Conservation (phyloP, 331 rosid genomes). For the Telfairia occidentalis region DNA sequence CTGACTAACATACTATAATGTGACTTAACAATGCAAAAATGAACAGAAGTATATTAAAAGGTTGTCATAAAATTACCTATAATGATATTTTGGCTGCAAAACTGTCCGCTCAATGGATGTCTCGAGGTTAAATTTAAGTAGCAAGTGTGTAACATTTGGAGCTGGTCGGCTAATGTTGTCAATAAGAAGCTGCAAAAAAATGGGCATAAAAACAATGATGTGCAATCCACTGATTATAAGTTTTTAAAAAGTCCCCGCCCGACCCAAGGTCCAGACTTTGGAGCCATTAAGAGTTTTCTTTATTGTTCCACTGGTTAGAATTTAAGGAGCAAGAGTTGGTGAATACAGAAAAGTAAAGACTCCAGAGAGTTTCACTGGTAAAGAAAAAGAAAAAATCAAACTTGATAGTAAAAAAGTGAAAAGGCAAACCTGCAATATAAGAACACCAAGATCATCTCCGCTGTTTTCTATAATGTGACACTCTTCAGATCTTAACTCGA, state of each 20-base stretch:
- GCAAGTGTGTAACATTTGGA: slow-evolving; percentile 75
- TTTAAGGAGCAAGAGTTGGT: background rate
- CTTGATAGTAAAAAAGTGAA: background rate
- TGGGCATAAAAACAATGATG: background rate
- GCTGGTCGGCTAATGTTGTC: slow-evolving; percentile 89
- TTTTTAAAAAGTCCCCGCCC: too few species aligned
- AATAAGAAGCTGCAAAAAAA: slow-evolving; percentile 65
- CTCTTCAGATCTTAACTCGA: slow-evolving; percentile 75
- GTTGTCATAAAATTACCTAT: slow-evolving; percentile 46
- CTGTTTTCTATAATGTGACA: slow-evolving; percentile 51
- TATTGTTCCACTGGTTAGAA: background rate
- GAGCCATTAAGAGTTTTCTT: too few species aligned
- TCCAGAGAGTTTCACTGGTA: background rate
- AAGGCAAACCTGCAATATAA: slow-evolving; percentile 72
- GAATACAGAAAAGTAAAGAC: background rate
- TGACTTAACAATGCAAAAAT: slow-evolving; percentile 1
- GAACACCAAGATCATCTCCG: slow-evolving; percentile 82
- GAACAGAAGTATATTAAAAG: background rate
- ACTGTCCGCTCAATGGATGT: slow-evolving; percentile 61
- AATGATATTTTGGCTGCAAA: slow-evolving; percentile 86
- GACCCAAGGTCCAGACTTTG: too few species aligned
- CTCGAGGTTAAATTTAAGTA: slow-evolving; percentile 84
- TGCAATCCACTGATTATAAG: background rate
- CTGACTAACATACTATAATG: slow-evolving; percentile 12
- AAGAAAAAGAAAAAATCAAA: background rate